Base-by-base conservation (phyloP, 768 basidiomycete genomes). In the Psilocybe sp. region DNA sequence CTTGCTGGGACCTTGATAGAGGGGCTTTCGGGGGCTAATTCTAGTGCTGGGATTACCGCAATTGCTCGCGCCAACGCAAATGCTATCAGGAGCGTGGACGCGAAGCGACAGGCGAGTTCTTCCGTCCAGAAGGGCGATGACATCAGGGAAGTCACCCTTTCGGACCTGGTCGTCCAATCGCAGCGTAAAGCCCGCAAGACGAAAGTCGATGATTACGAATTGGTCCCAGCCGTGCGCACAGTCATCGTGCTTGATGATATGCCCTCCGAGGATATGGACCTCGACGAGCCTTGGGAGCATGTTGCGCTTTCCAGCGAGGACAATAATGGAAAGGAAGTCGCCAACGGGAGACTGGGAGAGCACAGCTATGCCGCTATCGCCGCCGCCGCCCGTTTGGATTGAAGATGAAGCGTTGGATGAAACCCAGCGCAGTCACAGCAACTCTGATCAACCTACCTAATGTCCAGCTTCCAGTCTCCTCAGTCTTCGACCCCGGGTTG, bases 231-330 rank as follows among this genome's bases (percentile, higher is more conserved):
- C 32, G 61, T 79, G 38, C 78, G 73, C 28, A 71, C 77, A 32
- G 82, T 85, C 40, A 81, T 85, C 51, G 79, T 72, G 23, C 67
- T 85, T 36, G 82, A 84, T 56, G 83, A 85, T 53, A 51, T 46
- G 38, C 52, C 62, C 14, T 55, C 63, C 6, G 67, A 64, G 28
- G 77, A 79, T 50, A 62, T 74, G 47, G 64, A 67, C 15, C 48
- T 71, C 15, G 80, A 81, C 50, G 82, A 85, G 55, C 74, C 79
- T 33, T 84, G 82, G 82, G 81, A 83, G 57, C 76, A 79, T 58
- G 63, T 84, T 39, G 69, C 68, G 44, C 63, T 60, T 7, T 28
- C 23, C 23, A 28, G 4, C 34, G 68, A 64, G 34, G 76, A 75
- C 37, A 69, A 69, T 43, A 28, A 28, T 28, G 23, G 23, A 28